These are phyloP conservation scores for Solanum tarapatanum DNA, from an alignment of 257 asterid genomes.

Conservation along the genomic window DNA sequence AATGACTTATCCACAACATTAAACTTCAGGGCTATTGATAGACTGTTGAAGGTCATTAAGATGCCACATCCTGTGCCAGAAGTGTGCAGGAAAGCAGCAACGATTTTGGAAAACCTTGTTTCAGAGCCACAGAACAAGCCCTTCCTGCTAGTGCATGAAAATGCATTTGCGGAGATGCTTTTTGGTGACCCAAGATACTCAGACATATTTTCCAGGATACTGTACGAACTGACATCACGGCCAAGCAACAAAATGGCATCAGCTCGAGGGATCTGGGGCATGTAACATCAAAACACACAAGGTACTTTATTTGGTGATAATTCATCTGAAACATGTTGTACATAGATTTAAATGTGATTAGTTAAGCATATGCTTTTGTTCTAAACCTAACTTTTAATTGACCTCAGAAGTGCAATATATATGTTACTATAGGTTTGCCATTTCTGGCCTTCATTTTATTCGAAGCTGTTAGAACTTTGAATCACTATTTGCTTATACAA, in stretches of 20 bases:
- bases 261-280: conserved; percentile 95
- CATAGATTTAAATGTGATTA: not conserved
- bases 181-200: conserved; percentile 70
- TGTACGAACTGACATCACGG: conserved; percentile 75
- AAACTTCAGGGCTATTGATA: conserved; percentile 75
- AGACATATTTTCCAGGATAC: conserved; percentile 75
- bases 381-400: not conserved
- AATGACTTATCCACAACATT: not conserved
- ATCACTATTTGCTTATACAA: not conserved
- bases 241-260: conserved; percentile 66
- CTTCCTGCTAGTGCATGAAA: conserved; percentile 56
- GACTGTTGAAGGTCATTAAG: conserved; percentile 73
- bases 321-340: not conserved
- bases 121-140: conserved; percentile 98
- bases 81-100: conserved; percentile 84
- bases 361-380: not conserved
- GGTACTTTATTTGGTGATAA: not conserved
- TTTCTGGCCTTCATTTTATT: not conserved
- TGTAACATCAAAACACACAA: conserved; percentile 23
- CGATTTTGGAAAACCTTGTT: conserved; percentile 80
- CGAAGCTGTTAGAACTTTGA: not conserved
- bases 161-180: conserved; percentile 88
- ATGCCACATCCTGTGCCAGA: conserved; percentile 89
- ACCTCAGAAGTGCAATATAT: not conserved
- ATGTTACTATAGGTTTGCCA: not conserved